A percentile compares a stretch with the other conserved stretches of the same genome.
These are phyloP conservation scores for Globisporangium irregulare DNA, from an alignment of 352 stramenopile genomes.

Conservation along the genomic window DNA sequence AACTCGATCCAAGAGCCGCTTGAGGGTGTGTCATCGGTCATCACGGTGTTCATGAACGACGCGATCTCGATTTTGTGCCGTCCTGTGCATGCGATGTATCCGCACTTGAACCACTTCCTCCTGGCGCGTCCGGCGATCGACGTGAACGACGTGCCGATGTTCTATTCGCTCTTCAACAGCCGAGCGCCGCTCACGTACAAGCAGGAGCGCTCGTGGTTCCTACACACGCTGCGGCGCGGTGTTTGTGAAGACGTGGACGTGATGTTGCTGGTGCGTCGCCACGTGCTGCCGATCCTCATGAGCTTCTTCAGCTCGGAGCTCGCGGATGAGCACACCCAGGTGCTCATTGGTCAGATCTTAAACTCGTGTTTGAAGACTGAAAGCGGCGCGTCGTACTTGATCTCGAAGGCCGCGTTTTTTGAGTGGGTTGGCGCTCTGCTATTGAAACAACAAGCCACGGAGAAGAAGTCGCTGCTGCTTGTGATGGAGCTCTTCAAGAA, in stretches of 20 bases:
- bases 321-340: slow-evolving; percentile 73
- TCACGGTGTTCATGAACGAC: slow-evolving; percentile 86
- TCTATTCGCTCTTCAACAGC: slow-evolving; percentile 87
- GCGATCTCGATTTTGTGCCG: slow-evolving; percentile 63
- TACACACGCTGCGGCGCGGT: slow-evolving; percentile 70
- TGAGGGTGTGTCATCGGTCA: slow-evolving; percentile 56
- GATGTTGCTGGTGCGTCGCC: slow-evolving; percentile 62
- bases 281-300: slow-evolving; percentile 77
- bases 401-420: slow-evolving; percentile 63
- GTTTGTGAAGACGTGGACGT: slow-evolving; percentile 68
- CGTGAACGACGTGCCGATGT: slow-evolving; percentile 83
- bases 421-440: slow-evolving; percentile 57
- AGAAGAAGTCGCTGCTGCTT: slow-evolving; percentile 25
- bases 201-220: slow-evolving; percentile 81
- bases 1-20: slow-evolving; percentile 52
- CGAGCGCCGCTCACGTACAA: slow-evolving; percentile 66
- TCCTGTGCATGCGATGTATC: slow-evolving; percentile 70
- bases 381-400: slow-evolving; percentile 43
- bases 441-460: slow-evolving; percentile 16
- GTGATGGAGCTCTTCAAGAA: slow-evolving; percentile 40
- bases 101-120: slow-evolving; percentile 83
- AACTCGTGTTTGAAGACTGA: slow-evolving; percentile 40
- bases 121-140: slow-evolving; percentile 77
- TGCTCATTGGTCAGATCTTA: slow-evolving; percentile 67
- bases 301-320: slow-evolving; percentile 80